Percentiles rank a stretch among this genome's conserved stretches.
phyloP scores from a whole-genome alignment of 352 stramenopile species.

The Phytopythium mirpurense region DNA sequence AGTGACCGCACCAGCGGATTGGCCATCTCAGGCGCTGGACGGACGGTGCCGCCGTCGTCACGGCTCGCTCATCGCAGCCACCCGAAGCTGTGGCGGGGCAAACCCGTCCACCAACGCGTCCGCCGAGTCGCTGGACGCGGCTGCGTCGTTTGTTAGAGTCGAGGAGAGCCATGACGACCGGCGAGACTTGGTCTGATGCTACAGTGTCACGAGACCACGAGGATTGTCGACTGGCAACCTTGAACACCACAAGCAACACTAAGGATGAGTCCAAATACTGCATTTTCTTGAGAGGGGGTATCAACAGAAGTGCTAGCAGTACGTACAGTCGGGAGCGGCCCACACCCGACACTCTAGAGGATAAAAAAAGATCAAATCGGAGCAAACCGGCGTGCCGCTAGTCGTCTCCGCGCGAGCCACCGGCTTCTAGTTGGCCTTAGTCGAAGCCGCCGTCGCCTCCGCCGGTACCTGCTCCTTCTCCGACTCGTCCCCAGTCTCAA shows the following conservation, averaged over 20 bases:
- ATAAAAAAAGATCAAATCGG: constrained; percentile 3
- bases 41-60: neutral
- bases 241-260: no score
- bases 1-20: neutral
- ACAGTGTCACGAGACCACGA: no score
- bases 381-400: neutral
- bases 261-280: neutral
- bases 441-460: neutral
- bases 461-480: constrained; percentile 16
- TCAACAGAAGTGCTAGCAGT: neutral
- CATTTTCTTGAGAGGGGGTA: neutral
- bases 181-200: neutral
- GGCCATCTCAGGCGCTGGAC: neutral
- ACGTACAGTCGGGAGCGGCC: neutral
- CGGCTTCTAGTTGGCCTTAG: constrained; percentile 9
- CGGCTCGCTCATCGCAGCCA: neutral
- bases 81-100: neutral
- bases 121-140: neutral
- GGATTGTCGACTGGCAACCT: no score
- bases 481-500: constrained; percentile 9
- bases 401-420: neutral
- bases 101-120: neutral
- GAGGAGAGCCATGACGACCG: neutral
- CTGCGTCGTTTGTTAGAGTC: neutral
- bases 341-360: neutral